Conservation (phyloP, 257 asterid species). For the Fraxinus americana region DNA sequence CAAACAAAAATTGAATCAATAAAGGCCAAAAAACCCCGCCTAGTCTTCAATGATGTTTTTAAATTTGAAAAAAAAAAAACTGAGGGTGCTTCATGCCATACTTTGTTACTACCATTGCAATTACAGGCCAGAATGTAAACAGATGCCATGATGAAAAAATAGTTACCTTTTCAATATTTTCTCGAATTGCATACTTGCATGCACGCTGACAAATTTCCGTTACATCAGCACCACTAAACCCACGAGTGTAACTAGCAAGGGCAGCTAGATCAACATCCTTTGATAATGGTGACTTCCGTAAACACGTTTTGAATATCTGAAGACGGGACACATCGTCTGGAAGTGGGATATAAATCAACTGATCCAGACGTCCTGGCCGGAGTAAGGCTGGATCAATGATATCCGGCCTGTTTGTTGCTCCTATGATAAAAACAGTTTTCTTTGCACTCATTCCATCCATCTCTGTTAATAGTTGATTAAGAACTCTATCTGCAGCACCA, state of each 20-base stretch:
- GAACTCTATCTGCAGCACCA: slow-evolving; percentile 52
- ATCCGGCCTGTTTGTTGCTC: slow-evolving; percentile 55
- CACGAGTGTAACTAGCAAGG: slow-evolving; percentile 44
- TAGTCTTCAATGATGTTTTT: not conserved
- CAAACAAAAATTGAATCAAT: not conserved
- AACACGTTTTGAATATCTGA: slow-evolving; percentile 47
- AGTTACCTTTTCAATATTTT: slow-evolving; percentile 43
- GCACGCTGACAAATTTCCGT: slow-evolving; percentile 54
- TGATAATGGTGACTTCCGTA: slow-evolving; percentile 39
- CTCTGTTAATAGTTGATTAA: slow-evolving; percentile 48
- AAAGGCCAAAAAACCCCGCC: not conserved
- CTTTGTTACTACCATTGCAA: not conserved
- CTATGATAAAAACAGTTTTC: slow-evolving; percentile 47
- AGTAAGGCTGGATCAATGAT: slow-evolving; percentile 54
- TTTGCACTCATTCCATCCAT: slow-evolving; percentile 49
- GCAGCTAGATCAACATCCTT: slow-evolving; percentile 37
- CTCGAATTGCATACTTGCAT: slow-evolving; percentile 52
- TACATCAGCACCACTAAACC: slow-evolving; percentile 49
- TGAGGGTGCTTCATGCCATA: not conserved
- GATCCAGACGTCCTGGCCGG: slow-evolving; percentile 56
- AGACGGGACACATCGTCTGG: slow-evolving; percentile 46
- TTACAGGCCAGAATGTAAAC: not conserved
- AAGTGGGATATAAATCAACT: slow-evolving; percentile 45
- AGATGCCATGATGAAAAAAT: not conserved
- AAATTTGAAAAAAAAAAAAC: too few species aligned